These are phyloP conservation scores for Citrus maxima DNA, from an alignment of 345 rosid genomes.

Conservation along the genomic window DNA sequence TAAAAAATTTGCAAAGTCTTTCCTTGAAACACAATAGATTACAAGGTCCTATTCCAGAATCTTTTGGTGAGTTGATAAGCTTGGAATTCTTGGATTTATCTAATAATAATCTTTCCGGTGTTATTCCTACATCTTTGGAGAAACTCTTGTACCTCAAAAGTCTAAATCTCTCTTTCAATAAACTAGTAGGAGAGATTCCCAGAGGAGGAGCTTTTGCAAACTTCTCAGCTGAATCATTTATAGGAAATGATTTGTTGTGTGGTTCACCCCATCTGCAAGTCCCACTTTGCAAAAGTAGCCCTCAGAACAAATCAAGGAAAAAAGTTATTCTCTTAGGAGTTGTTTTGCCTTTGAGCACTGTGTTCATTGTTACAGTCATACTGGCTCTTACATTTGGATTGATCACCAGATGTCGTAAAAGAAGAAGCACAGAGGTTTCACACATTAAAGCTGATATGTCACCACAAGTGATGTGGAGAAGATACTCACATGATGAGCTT, in stretches of 20 bases:
- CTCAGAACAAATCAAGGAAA: not conserved
- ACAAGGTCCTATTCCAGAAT: slow-evolving; percentile 10
- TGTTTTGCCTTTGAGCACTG: not conserved
- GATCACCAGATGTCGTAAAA: not conserved
- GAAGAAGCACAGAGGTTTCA: not conserved
- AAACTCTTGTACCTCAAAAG: not conserved
- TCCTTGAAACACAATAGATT: not conserved
- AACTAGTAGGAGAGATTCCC: slow-evolving; percentile 16
- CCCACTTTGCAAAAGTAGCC: slow-evolving; percentile 1
- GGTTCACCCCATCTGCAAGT: not conserved
- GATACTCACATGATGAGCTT: too few relatives aligned
- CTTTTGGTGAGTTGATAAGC: slow-evolving; percentile 1
- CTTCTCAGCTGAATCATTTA: slow-evolving; percentile 1
- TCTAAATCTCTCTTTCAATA: slow-evolving; percentile 11
- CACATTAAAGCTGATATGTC: too few relatives aligned
- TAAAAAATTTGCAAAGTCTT: not conserved
- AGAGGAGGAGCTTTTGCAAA: not conserved
- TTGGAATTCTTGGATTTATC: slow-evolving; percentile 15
- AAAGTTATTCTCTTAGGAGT: not conserved
- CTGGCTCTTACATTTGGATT: not conserved
- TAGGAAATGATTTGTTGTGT: slow-evolving; percentile 9
- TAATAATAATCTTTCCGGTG: slow-evolving; percentile 3
- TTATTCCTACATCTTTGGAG: slow-evolving; percentile 10
- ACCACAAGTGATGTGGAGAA: too few relatives aligned
- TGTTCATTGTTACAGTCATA: not conserved